phyloP scores from a whole-genome alignment of 805 yeast genomes.

The Lipomyces chichibuensis region DNA sequence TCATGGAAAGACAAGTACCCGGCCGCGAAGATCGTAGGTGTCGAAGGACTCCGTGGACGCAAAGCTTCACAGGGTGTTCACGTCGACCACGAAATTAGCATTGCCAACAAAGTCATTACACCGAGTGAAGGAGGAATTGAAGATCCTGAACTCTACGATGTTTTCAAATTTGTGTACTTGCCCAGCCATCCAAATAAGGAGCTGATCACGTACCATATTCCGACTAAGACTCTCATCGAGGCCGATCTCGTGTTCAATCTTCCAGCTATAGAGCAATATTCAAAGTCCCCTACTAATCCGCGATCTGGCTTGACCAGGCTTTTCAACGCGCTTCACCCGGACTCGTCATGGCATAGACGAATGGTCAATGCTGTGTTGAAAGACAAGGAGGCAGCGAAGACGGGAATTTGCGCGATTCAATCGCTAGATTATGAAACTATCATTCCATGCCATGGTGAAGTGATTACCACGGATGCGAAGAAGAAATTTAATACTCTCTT shows the following conservation, averaged over 20 bases:
- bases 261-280: constrained; percentile 54
- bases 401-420: constrained; percentile 36
- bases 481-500: constrained; percentile 19
- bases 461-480: constrained; percentile 51
- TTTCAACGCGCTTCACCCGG: constrained; percentile 25
- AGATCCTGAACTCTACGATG: constrained; percentile 35
- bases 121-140: constrained; percentile 22
- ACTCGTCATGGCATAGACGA: constrained; percentile 20
- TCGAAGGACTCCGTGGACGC: constrained; percentile 44
- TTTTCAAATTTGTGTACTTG: constrained; percentile 56
- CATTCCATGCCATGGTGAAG: constrained; percentile 64
- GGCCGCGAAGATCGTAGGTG: constrained; percentile 56
- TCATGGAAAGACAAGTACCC: constrained; percentile 59
- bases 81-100: constrained; percentile 28
- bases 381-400: constrained; percentile 10
- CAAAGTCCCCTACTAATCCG: constrained; percentile 13
- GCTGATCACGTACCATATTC: constrained; percentile 54
- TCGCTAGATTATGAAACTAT: constrained; percentile 55
- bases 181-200: constrained; percentile 65
- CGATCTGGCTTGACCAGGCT: constrained; percentile 12
- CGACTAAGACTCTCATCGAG: constrained; percentile 54
- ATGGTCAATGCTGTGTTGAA: constrained; percentile 6
- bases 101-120: constrained; percentile 15
- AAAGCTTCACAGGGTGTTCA: constrained; percentile 27
- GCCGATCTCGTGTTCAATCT: constrained; percentile 67